Evolutionary conservation across 345 rosid genomes (phyloP).

Genomic region (Gossypium sturtianum): DNA sequence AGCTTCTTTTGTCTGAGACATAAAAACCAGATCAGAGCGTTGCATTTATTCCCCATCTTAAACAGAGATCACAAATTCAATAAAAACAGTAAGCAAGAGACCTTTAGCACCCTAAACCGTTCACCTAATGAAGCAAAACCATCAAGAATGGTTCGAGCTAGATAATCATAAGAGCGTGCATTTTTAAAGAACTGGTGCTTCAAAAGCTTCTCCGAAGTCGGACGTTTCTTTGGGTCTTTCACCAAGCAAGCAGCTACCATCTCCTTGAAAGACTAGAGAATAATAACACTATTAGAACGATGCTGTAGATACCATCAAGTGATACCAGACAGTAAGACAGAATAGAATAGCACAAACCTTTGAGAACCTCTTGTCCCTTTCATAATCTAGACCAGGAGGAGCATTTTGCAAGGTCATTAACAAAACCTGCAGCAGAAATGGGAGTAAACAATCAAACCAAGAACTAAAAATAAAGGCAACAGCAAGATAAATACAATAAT

Average conservation of each 20-base stretch:
- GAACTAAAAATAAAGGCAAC: constrained; percentile 11
- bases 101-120: constrained; percentile 83
- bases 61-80: constrained; percentile 2
- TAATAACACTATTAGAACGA: constrained; percentile 22
- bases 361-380: constrained; percentile 92
- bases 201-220: constrained; percentile 85
- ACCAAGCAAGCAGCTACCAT: constrained; percentile 92
- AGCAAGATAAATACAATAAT: constrained; percentile 8
- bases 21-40: constrained; percentile 18
- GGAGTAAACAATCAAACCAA: constrained; percentile 14
- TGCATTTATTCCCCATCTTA: constrained; percentile 9
- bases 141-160: constrained; percentile 56
- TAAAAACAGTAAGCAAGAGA: constrained; percentile 34
- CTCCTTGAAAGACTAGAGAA: constrained; percentile 83
- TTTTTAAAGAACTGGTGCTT: constrained; percentile 87
- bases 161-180: constrained; percentile 64
- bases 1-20: constrained; percentile 78
- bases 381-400: constrained; percentile 99
- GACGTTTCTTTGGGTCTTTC: constrained; percentile 99
- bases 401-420: constrained; percentile 99
- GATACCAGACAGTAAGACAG: constrained; percentile 7
- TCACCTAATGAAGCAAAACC: constrained; percentile 87
- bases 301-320: constrained; percentile 16
- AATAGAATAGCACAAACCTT: constrained; percentile 46
- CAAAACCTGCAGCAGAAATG: constrained; percentile 55